Evolutionary conservation across 192 early-diverging fungal species (phyloP).

Genomic region (Coemansia sp.): DNA sequence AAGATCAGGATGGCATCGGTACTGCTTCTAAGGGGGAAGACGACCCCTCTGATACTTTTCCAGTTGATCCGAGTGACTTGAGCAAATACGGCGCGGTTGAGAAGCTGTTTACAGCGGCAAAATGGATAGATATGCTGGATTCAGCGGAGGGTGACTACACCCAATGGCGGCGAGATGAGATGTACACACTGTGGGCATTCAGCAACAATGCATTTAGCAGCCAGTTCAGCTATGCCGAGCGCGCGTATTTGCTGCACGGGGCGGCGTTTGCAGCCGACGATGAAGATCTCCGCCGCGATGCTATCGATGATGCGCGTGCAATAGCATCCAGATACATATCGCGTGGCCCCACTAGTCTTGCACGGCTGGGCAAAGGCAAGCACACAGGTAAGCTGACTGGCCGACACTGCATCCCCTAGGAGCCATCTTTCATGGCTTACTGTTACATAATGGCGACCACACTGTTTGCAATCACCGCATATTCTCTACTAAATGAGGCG

Average conservation of each 20-base stretch:
- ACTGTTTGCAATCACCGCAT: not conserved
- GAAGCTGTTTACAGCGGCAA: constrained; percentile 32
- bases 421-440: not conserved
- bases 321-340: constrained; percentile 33
- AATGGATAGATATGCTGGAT: constrained; percentile 34
- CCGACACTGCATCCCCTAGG: not conserved
- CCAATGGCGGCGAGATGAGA: constrained; percentile 4
- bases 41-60: not conserved
- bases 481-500: constrained; percentile 3
- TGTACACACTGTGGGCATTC: constrained; percentile 54
- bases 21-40: no score
- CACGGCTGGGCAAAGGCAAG: constrained; percentile 36
- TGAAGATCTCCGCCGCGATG: constrained; percentile 15
- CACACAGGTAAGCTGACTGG: constrained; percentile 28
- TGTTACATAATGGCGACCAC: not conserved
- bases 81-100: constrained; percentile 28
- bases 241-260: constrained; percentile 43
- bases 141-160: not conserved
- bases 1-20: not conserved
- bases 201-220: constrained; percentile 33
- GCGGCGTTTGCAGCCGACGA: constrained; percentile 38
- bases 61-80: not conserved
- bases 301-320: constrained; percentile 26
- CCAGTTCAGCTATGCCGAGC: constrained; percentile 34
- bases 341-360: constrained; percentile 28